Evolutionary conservation across 306 rosid genomes (phyloP), one percentile per base, ranked within the genome.

Genomic region (Abrus precatorius): DNA sequence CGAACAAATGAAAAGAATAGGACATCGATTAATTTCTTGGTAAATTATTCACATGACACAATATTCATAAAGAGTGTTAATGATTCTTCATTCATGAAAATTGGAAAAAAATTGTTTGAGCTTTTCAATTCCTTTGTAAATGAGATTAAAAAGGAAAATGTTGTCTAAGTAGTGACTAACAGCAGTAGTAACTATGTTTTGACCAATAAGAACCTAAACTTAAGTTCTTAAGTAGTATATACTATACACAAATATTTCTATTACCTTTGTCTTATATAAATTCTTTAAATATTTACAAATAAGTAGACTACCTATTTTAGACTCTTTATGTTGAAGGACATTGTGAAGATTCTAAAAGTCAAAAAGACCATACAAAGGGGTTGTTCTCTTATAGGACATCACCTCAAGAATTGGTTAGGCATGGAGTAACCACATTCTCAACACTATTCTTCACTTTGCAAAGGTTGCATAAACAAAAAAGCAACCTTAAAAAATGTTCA

Each of bases 231-330:
- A 2, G 2, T 36, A 36, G 4, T 36, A 2, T 36, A 2, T 36
- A 0, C 2, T 36, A 2, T 2, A 36, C 1, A 36, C 10, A 27
- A 3, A 32, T 61, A 27, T 61, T 3, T 88, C 67, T 91, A 91
- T 36, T 2, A 36, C 2, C 1, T 36, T 36, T 2, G 4, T 1
- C 2, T 36, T 36, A 36, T 2, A 4, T 36, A 36, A 36, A 4
- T 36, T 36, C 3, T 36, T 36, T 2, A 2, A 36, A 90, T 90
- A 85, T 80, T 82, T 9, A 13, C 30, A 38, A 13, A 9, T 0
- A 2, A 20, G 20, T 20, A 20, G 20, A 20, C 20, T 0, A 64
- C 2, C 11, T 77, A 80, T 82, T 78, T 91, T 91, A 70, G 85
- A 36, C 40, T 36, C 40, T 4, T 60, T 6, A 60, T 60, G 13